Evolutionary conservation across 2,329 filamentous ascomycete genomes (phyloP).

Genomic region (Pestalotiopsis sp.): DNA sequence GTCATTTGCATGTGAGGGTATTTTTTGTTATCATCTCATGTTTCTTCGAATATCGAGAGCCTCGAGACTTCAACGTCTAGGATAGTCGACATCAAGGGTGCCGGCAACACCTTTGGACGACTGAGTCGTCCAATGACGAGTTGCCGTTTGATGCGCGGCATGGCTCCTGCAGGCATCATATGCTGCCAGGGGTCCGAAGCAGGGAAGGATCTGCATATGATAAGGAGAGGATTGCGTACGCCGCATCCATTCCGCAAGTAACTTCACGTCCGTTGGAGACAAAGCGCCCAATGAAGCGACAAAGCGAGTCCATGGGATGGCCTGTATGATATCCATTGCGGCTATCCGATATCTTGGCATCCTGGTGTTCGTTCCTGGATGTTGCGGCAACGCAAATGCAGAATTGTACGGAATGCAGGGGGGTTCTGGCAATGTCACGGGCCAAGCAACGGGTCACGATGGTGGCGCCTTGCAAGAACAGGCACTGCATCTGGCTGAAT

Average conservation of each 20-base stretch:
- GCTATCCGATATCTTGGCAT: neutral
- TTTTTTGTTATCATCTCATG: neutral
- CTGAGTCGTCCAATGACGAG: neutral
- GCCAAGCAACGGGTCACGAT: neutral
- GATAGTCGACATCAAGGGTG: neutral
- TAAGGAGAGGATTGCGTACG: conserved; percentile 1
- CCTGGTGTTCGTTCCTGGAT: neutral
- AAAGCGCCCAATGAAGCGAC: neutral
- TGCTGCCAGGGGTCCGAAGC: neutral
- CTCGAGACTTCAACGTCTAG: neutral
- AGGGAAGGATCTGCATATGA: conserved; percentile 6
- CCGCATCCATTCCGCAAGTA: conserved; percentile 1
- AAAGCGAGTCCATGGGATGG: neutral
- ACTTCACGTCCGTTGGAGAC: neutral
- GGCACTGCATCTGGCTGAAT: neutral
- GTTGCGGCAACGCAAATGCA: neutral
- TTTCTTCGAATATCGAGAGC: conserved; percentile 1
- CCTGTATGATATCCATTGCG: neutral
- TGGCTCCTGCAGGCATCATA: neutral
- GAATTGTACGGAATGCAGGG: neutral
- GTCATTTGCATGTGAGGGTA: neutral
- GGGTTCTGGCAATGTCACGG: neutral
- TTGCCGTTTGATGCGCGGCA: neutral
- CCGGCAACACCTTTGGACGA: neutral
- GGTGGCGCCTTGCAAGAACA: neutral